Conservation (phyloP, 495 filamentous ascomycete species). For the Penicillium subrubescens region DNA sequence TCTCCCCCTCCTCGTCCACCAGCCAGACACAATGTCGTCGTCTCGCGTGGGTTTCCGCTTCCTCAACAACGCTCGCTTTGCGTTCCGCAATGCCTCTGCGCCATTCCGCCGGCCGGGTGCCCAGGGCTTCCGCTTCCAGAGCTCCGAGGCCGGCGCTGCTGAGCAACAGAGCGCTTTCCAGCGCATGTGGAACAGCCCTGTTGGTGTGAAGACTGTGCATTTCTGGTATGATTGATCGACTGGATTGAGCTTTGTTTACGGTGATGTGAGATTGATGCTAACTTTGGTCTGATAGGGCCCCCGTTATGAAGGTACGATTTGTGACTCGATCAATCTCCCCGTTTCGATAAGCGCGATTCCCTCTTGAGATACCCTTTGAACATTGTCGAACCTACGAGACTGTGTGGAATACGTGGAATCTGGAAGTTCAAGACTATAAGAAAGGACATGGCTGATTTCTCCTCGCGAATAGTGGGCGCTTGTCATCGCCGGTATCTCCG, state of each 20-base stretch:
- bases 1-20: conserved; percentile 23
- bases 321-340: conserved; percentile 12
- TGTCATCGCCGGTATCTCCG: conserved; percentile 87
- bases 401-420: not conserved
- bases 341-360: conserved; percentile 10
- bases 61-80: conserved; percentile 53
- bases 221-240: conserved; percentile 70
- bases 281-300: conserved; percentile 63
- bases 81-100: conserved; percentile 51
- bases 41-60: conserved; percentile 54
- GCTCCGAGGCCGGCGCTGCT: conserved; percentile 55
- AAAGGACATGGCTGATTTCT: conserved; percentile 14
- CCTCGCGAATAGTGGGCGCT: conserved; percentile 69
- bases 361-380: not conserved
- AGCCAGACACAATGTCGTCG: conserved; percentile 44
- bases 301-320: conserved; percentile 84
- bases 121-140: conserved; percentile 66
- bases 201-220: conserved; percentile 94
- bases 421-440: not conserved
- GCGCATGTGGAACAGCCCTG: conserved; percentile 81
- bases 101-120: conserved; percentile 56
- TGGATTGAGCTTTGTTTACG: not conserved
- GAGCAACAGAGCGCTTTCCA: conserved; percentile 62
- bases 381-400: conserved; percentile 1
- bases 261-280: conserved; percentile 13